Conservation (phyloP, 2,329 filamentous ascomycete species). For the Epichloe brachyelytri region DNA sequence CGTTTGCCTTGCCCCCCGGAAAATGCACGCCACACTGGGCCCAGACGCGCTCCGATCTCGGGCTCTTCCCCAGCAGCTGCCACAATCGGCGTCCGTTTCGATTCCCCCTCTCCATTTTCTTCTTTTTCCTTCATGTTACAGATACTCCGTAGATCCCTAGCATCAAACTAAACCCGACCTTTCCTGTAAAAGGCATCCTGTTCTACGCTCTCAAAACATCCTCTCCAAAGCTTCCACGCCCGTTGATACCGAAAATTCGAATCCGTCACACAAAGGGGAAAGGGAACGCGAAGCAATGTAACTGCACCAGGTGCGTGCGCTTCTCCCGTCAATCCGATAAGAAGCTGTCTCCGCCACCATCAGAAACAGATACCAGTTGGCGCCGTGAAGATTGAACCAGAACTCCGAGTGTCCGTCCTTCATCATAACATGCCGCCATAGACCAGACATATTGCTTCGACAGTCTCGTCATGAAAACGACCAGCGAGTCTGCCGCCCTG, state of each 20-base stretch:
- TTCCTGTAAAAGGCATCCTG: background rate
- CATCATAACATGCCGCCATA: background rate
- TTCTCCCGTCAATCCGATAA: background rate
- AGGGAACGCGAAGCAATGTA: background rate
- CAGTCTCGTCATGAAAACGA: background rate
- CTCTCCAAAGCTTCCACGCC: background rate
- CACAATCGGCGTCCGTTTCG: no score
- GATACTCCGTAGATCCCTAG: no score
- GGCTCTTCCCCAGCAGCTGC: no score
- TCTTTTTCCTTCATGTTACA: no score
- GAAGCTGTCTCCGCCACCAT: background rate
- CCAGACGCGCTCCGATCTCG: no score
- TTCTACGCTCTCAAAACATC: background rate
- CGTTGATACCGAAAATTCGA: background rate
- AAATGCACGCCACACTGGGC: no score
- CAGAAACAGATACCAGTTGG: background rate
- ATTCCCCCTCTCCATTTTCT: no score
- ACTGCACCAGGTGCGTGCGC: background rate
- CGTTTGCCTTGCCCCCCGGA: no score
- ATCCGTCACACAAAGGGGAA: background rate
- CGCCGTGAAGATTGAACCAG: no score
- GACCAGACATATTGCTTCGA: no score
- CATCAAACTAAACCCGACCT: no score
- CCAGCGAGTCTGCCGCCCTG: background rate
- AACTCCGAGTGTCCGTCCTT: no score